Evolutionary conservation across 331 rosid species (phyloP).

Genomic region (Dryas integrifolia): DNA sequence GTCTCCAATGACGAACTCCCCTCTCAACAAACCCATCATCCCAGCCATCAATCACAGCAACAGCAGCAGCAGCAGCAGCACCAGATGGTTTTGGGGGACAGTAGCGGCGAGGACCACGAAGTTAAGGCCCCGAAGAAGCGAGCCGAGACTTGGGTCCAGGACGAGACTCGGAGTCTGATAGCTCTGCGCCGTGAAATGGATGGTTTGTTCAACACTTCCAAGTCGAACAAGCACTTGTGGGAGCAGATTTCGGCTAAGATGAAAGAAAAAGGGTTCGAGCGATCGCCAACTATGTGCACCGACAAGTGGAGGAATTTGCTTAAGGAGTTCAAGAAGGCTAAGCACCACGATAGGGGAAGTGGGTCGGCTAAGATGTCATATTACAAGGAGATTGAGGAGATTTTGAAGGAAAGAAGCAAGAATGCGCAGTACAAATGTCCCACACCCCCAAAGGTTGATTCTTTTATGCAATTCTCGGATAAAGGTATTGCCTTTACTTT

Average conservation of each 20-base stretch:
- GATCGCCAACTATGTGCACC: conserved; percentile 95
- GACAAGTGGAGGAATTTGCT: conserved; percentile 95
- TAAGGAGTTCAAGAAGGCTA: conserved; percentile 93
- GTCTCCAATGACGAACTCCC: conserved; percentile 39
- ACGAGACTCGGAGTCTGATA: conserved; percentile 81
- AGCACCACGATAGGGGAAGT: conserved; percentile 69
- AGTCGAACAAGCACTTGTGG: conserved; percentile 94
- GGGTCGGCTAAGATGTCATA: conserved; percentile 85
- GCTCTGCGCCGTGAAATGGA: conserved; percentile 74
- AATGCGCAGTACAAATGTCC: conserved; percentile 50
- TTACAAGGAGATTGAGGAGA: conserved; percentile 89
- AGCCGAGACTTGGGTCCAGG: conserved; percentile 96
- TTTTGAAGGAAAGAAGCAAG: conserved; percentile 67
- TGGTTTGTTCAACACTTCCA: conserved; percentile 73
- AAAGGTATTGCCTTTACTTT: conserved; percentile 48
- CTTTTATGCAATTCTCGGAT: conserved; percentile 77
- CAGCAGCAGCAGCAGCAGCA: background rate
- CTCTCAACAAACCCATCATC: conserved; percentile 29
- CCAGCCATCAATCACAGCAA: background rate
- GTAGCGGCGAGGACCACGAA: conserved; percentile 89
- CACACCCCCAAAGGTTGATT: conserved; percentile 68
- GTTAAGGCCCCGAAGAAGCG: conserved; percentile 89
- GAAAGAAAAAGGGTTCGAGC: conserved; percentile 88
- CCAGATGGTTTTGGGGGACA: conserved; percentile 59
- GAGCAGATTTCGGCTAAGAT: conserved; percentile 83